A percentile compares a stretch with the other conserved stretches of the same genome.
phyloP scores from a whole-genome alignment of 345 rosid genomes.

The Aurinia saxatilis region DNA sequence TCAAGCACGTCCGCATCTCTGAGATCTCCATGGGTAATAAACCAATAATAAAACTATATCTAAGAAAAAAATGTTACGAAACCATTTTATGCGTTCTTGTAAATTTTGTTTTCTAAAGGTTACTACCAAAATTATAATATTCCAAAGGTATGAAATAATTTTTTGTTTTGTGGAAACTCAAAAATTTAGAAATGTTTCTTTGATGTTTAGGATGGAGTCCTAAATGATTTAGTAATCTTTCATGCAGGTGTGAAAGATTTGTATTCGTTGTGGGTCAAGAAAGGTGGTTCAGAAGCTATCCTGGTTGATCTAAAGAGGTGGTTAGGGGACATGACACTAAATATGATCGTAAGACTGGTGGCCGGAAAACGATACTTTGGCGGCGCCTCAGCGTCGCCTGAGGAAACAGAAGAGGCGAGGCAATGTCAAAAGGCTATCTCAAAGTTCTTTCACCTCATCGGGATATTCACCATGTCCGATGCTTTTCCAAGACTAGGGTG shows the following conservation, averaged over 20 bases:
- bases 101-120: too few species aligned
- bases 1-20: conserved; percentile 34
- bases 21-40: conserved; percentile 26
- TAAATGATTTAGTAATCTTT: too few species aligned
- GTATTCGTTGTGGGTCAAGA: conserved; percentile 23
- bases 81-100: too few species aligned
- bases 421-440: conserved; percentile 31
- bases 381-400: conserved; percentile 3
- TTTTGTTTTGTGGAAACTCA: too few species aligned
- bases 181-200: too few species aligned
- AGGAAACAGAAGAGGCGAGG: conserved; percentile 29
- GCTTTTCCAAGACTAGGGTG: conserved; percentile 50
- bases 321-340: conserved; percentile 39
- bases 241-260: conserved; percentile 30
- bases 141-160: too few species aligned
- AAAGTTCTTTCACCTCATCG: conserved; percentile 40
- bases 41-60: neutral
- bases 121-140: neutral
- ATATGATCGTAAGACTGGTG: conserved; percentile 37
- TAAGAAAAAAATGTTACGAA: too few species aligned
- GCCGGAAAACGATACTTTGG: conserved; percentile 44
- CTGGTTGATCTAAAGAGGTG: conserved; percentile 38
- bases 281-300: conserved; percentile 12
- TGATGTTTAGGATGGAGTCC: too few species aligned
- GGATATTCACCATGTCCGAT: conserved; percentile 48